Base-by-base conservation (phyloP, 805 yeast genomes). In the Debaryomyces maramus region DNA sequence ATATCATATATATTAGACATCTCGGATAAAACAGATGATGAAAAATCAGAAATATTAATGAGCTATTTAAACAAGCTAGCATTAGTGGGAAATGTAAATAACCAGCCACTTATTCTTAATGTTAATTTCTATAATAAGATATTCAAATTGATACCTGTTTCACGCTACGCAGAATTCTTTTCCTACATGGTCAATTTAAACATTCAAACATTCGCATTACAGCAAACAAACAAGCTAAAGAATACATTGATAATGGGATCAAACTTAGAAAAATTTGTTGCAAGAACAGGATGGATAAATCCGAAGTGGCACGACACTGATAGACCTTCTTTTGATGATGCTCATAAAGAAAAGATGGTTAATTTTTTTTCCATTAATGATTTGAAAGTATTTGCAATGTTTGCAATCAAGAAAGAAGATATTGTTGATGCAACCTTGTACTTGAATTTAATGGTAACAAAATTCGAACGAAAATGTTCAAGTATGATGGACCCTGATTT, bases 261-360 rank as follows among this genome's bases (percentile, higher is more conserved):
- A 1, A 52, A 57, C 22, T 27, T 61, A 11, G 72, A 67, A 3
- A 54, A 53, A 32, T 60, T 58, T 38, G 55, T 66, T 4, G 58
- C 56, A 6, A 47, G 72, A 33, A 66, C 74, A 2, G 75, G 75
- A 1, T 48, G 57, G 36, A 34, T 63, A 5, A 47, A 57, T 23
- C 58, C 72, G 4, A 60, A 59, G 37, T 67, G 72, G 72, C 72
- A 68, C 40, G 57, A 66, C 41, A 52, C 60, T 0, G 50, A 57
- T 17, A 46, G 43, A 29, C 41, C 47, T 5, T 37, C 45, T 1
- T 53, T 55, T 16, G 26, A 41, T 6, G 51, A 41, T 4, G 29
- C 18, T 5, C 61, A 59, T 17, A 49, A 47, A 19, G 35, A 44
- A 28, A 58, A 55, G 40, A 65, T 68, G 68, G 40, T 55, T n/a